Percentiles rank a stretch among this genome's conserved stretches.
phyloP scores from a whole-genome alignment of 768 basidiomycete species.

The Tylopilus felleus region DNA sequence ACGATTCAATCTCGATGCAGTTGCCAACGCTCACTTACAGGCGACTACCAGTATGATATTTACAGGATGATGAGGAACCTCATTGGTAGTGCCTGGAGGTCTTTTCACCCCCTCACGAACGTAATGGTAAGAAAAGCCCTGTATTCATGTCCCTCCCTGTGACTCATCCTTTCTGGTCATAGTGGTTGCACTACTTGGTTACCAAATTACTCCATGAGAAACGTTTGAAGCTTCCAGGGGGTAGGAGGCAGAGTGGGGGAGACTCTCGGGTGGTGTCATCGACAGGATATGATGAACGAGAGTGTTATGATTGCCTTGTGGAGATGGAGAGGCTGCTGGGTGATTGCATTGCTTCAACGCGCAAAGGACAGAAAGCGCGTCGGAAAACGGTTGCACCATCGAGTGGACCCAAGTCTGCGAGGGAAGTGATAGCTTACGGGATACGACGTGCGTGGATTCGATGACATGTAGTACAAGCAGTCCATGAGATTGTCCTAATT shows the following conservation, averaged over 20 bases:
- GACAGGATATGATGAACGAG: conserved; percentile 55
- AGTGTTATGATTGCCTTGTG: conserved; percentile 65
- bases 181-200: conserved; percentile 92
- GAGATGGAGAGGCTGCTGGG: conserved; percentile 63
- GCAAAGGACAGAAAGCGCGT: conserved; percentile 32
- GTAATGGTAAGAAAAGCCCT: conserved; percentile 68
- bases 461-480: conserved; percentile 4
- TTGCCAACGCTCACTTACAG: conserved; percentile 36
- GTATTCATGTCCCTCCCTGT: not conserved
- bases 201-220: conserved; percentile 70
- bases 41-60: conserved; percentile 92
- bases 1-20: not conserved
- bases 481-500: conserved; percentile 12
- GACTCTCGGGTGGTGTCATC: conserved; percentile 14
- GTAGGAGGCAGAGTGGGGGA: conserved; percentile 35
- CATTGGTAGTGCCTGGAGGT: conserved; percentile 65
- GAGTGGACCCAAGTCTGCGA: conserved; percentile 41
- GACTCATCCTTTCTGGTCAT: conserved; percentile 12
- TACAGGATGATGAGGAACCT: conserved; percentile 83
- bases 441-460: conserved; percentile 60
- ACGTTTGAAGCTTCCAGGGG: conserved; percentile 53
- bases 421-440: conserved; percentile 61
- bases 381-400: conserved; percentile 32
- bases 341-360: conserved; percentile 39
- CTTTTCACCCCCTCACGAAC: conserved; percentile 80